Evolutionary conservation across 1,284 basidiomycete species (phyloP).

Genomic region (Phlebopus sp.): DNA sequence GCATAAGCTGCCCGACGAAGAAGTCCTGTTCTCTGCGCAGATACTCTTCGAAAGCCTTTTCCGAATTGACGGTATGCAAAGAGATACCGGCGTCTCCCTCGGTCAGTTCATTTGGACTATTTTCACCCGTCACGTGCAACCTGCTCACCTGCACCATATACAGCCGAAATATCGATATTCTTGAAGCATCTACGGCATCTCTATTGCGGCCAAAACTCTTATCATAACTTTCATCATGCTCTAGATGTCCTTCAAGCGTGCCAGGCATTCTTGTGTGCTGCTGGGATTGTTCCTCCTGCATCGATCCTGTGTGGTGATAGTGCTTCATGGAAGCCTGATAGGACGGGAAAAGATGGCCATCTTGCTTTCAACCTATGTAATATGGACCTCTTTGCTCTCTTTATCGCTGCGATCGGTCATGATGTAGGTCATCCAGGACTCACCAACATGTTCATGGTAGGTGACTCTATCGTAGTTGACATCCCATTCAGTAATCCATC

Average conservation of each 20-base stretch:
- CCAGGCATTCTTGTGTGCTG: conserved; percentile 77
- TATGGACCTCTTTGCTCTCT: conserved; percentile 79
- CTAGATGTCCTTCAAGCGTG: conserved; percentile 92
- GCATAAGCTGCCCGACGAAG: conserved; percentile 73
- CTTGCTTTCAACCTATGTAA: conserved; percentile 54
- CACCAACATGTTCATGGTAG: conserved; percentile 88
- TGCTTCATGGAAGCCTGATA: conserved; percentile 49
- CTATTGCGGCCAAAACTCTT: conserved; percentile 87
- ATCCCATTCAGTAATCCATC: conserved; percentile 9
- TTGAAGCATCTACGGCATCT: conserved; percentile 80
- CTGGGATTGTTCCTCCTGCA: conserved; percentile 78
- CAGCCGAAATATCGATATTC: conserved; percentile 72
- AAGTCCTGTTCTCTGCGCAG: conserved; percentile 77
- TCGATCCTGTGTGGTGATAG: conserved; percentile 43
- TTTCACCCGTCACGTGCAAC: conserved; percentile 20
- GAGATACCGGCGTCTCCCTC: conserved; percentile 61
- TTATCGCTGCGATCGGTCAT: conserved; percentile 90
- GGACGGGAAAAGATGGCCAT: conserved; percentile 38
- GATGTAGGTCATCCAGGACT: conserved; percentile 95
- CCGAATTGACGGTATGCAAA: conserved; percentile 71
- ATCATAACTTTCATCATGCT: conserved; percentile 96
- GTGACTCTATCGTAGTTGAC: conserved; percentile 24
- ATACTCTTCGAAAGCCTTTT: conserved; percentile 76
- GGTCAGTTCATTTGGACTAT: conserved; percentile 46
- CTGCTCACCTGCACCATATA: conserved; percentile 17